These are phyloP conservation scores for Pseudogymnoascus sp. DNA, from an alignment of 2,329 filamentous ascomycete genomes.

Conservation along the genomic window DNA sequence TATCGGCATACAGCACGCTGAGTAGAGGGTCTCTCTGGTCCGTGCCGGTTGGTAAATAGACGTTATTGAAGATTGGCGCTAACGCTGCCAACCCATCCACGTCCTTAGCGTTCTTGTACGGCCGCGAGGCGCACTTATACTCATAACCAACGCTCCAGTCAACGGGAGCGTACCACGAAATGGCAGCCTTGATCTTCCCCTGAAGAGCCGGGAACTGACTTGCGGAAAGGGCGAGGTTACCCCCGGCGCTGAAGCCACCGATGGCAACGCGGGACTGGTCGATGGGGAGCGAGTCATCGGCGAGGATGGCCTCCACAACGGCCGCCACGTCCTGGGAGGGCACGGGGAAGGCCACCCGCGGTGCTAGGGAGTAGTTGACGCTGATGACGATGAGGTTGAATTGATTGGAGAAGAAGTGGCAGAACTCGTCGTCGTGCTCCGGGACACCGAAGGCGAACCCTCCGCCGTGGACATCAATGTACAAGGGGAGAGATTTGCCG, in stretches of 20 bases:
- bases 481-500: conserved; percentile 29
- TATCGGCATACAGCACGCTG: conserved; percentile 16
- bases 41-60: conserved; percentile 17
- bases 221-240: conserved; percentile 37
- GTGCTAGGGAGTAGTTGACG: conserved; percentile 42
- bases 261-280: conserved; percentile 35
- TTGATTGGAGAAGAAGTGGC: conserved; percentile 32
- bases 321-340: conserved; percentile 38
- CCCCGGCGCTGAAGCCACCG: conserved; percentile 43
- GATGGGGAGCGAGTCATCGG: conserved; percentile 37
- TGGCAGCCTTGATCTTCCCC: conserved; percentile 27
- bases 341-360: conserved; percentile 35
- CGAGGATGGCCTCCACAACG: conserved; percentile 33
- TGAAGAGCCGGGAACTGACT: conserved; percentile 32
- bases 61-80: conserved; percentile 14
- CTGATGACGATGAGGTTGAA: conserved; percentile 37
- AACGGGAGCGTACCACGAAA: conserved; percentile 37
- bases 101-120: conserved; percentile 25
- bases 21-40: conserved; percentile 21
- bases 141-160: conserved; percentile 31
- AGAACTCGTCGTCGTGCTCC: conserved; percentile 39
- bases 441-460: conserved; percentile 39
- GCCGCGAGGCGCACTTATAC: conserved; percentile 24
- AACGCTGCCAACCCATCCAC: conserved; percentile 15
- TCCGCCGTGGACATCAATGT: conserved; percentile 45